Conservation (phyloP, 2,329 filamentous ascomycete species). For the Metarhizium rileyi region DNA sequence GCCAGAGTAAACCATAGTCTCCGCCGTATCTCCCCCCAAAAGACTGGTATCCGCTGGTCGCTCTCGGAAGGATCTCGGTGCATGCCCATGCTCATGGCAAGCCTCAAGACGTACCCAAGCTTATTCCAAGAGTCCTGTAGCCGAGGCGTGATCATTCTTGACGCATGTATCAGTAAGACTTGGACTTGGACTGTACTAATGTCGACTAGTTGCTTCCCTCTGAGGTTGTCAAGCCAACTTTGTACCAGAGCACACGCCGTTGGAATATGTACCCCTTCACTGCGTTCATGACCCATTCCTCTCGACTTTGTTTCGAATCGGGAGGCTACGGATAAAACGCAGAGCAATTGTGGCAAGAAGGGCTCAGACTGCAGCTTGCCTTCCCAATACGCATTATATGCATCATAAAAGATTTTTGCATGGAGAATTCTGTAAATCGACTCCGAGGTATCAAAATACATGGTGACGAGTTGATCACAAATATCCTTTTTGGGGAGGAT, state of each 20-base stretch:
- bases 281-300: conserved; percentile 40
- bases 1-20: conserved; percentile 47
- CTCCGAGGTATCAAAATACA: conserved; percentile 42
- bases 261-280: conserved; percentile 45
- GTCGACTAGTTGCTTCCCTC: conserved; percentile 43
- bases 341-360: conserved; percentile 44
- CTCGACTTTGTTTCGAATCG: conserved; percentile 41
- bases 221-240: conserved; percentile 41
- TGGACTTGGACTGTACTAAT: conserved; percentile 44
- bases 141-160: conserved; percentile 40
- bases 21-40: conserved; percentile 43
- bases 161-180: conserved; percentile 42
- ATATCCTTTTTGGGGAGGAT: conserved; percentile 40
- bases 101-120: conserved; percentile 44
- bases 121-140: conserved; percentile 45
- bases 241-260: conserved; percentile 46
- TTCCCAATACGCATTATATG: conserved; percentile 44
- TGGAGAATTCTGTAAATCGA: conserved; percentile 45
- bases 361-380: conserved; percentile 34
- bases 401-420: conserved; percentile 38
- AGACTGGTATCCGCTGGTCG: conserved; percentile 36
- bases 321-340: conserved; percentile 43
- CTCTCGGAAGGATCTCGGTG: conserved; percentile 48
- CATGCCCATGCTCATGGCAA: conserved; percentile 50
- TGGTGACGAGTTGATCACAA: conserved; percentile 40